Conservation (phyloP, 345 rosid species). For the Pugionium dolabratum region DNA sequence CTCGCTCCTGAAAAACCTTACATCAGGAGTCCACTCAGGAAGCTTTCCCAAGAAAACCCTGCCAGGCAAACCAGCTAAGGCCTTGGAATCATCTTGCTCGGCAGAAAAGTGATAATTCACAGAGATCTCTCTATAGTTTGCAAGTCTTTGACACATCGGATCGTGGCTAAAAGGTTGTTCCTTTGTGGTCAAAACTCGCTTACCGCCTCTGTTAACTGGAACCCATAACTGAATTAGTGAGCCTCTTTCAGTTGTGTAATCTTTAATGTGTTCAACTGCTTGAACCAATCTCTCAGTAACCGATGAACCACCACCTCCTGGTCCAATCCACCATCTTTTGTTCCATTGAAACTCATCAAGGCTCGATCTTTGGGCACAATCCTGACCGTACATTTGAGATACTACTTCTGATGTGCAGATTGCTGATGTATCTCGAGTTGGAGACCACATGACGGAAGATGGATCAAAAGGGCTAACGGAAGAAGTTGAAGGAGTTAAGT, state of each 20-base stretch:
- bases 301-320: slow-evolving; percentile 47
- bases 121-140: slow-evolving; percentile 75
- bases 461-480: slow-evolving; percentile 49
- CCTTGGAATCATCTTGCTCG: slow-evolving; percentile 65
- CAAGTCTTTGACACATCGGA: slow-evolving; percentile 58
- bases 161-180: slow-evolving; percentile 73
- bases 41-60: slow-evolving; percentile 79
- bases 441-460: slow-evolving; percentile 51
- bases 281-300: slow-evolving; percentile 67
- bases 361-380: slow-evolving; percentile 40
- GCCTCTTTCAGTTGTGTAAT: slow-evolving; percentile 61
- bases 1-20: slow-evolving; percentile 77
- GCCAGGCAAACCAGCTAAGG: slow-evolving; percentile 69
- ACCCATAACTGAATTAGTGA: slow-evolving; percentile 85
- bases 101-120: slow-evolving; percentile 72
- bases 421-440: slow-evolving; percentile 38
- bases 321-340: slow-evolving; percentile 81
- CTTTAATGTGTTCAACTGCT: slow-evolving; percentile 65
- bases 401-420: slow-evolving; percentile 32
- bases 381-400: slow-evolving; percentile 42
- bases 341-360: slow-evolving; percentile 40
- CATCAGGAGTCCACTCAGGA: slow-evolving; percentile 99
- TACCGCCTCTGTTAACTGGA: slow-evolving; percentile 72
- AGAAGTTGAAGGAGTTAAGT: slow-evolving; percentile 43
- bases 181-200: slow-evolving; percentile 59